Evolutionary conservation across 306 rosid species (phyloP).

Genomic region (Senna siamea): DNA sequence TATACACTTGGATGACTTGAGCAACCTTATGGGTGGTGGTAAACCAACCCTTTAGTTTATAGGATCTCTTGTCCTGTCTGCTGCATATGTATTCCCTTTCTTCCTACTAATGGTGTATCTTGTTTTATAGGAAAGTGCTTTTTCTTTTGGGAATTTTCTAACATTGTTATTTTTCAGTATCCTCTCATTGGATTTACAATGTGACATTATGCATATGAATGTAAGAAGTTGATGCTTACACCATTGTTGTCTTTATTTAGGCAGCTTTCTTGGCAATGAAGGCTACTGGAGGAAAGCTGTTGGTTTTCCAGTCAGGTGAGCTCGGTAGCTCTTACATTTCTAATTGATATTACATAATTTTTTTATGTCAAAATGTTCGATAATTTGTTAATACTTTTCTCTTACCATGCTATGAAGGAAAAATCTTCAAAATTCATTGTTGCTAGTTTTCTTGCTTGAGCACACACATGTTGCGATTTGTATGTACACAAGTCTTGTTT

Average conservation of each 20-base stretch:
- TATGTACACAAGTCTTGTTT: neutral
- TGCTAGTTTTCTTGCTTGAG: slow-evolving; percentile 1
- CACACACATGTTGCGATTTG: slow-evolving; percentile 21
- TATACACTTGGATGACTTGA: neutral
- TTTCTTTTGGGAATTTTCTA: too few relatives aligned
- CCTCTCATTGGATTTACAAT: slow-evolving; percentile 19
- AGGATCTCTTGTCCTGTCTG: too few relatives aligned
- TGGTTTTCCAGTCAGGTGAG: slow-evolving; percentile 99
- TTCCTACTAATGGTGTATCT: too few relatives aligned
- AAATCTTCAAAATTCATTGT: neutral
- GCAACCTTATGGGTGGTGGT: neutral
- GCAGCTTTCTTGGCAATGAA: slow-evolving; percentile 97
- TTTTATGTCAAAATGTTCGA: slow-evolving; percentile 19
- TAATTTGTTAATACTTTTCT: slow-evolving; percentile 1
- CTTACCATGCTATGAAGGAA: slow-evolving; percentile 12
- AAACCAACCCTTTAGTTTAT: too few relatives aligned
- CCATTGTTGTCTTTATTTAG: slow-evolving; percentile 46
- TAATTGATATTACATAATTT: slow-evolving; percentile 4
- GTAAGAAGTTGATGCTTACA: slow-evolving; percentile 10
- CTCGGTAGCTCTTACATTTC: slow-evolving; percentile 32
- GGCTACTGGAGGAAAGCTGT: slow-evolving; percentile 85
- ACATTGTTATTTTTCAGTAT: slow-evolving; percentile 1
- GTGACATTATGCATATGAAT: slow-evolving; percentile 17
- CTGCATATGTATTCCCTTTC: too few relatives aligned
- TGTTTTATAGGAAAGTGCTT: too few relatives aligned